These are phyloP conservation scores for Aspergillus tamarii DNA, from an alignment of 2,329 filamentous ascomycete genomes.

Conservation along the genomic window DNA sequence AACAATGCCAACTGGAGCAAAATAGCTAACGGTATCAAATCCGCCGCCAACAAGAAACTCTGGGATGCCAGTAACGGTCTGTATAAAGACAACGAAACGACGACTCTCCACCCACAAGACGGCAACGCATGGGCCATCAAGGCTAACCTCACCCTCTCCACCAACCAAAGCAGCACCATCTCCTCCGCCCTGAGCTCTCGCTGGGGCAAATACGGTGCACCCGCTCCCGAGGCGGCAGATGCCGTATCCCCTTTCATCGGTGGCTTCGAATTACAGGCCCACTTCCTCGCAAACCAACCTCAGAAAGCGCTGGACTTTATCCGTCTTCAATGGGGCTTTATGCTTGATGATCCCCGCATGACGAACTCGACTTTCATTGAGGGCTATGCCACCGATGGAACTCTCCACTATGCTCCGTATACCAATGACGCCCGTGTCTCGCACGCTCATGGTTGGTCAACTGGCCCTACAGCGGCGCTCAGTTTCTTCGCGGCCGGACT, in stretches of 20 bases:
- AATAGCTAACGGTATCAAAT: slow-evolving; percentile 26
- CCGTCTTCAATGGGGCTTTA: slow-evolving; percentile 57
- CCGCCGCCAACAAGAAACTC: slow-evolving; percentile 30
- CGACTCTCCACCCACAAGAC: slow-evolving; percentile 35
- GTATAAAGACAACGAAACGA: slow-evolving; percentile 35
- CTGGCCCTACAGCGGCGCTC: slow-evolving; percentile 51
- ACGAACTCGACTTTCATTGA: slow-evolving; percentile 58
- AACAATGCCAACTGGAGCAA: slow-evolving; percentile 23
- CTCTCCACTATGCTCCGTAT: slow-evolving; percentile 55
- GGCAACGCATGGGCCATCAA: slow-evolving; percentile 46
- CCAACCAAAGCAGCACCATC: slow-evolving; percentile 31
- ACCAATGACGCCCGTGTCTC: slow-evolving; percentile 51
- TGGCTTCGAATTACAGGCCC: slow-evolving; percentile 48
- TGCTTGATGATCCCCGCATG: slow-evolving; percentile 58
- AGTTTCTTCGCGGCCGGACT: slow-evolving; percentile 49
- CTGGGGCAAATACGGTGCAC: slow-evolving; percentile 52
- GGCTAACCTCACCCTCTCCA: slow-evolving; percentile 32
- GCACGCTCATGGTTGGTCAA: slow-evolving; percentile 57
- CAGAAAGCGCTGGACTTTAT: slow-evolving; percentile 49
- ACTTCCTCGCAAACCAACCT: slow-evolving; percentile 44
- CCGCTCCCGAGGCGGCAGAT: slow-evolving; percentile 44
- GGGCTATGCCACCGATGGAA: slow-evolving; percentile 52
- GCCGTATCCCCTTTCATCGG: slow-evolving; percentile 49
- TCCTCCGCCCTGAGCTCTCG: slow-evolving; percentile 43
- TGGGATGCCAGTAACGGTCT: slow-evolving; percentile 29